Evolutionary conservation across 257 asterid genomes (phyloP).

Genomic region (Petunia secreta): DNA sequence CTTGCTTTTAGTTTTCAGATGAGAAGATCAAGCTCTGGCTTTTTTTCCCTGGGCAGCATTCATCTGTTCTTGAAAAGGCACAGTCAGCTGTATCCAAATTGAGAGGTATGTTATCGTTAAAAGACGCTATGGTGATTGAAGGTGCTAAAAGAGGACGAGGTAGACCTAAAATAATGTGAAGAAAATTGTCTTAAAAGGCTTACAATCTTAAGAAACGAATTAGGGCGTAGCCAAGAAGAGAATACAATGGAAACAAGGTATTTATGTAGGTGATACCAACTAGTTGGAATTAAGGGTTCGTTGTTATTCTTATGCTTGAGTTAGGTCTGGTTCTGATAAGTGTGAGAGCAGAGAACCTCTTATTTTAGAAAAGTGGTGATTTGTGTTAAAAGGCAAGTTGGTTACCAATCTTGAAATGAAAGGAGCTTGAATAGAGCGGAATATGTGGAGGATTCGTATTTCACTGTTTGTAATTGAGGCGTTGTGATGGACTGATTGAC

Average conservation of each 20-base stretch:
- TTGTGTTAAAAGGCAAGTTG: constrained; percentile 4
- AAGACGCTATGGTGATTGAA: constrained; percentile 18
- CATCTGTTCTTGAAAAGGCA: constrained; percentile 83
- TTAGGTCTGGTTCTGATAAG: not conserved
- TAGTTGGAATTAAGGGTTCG: constrained; percentile 10
- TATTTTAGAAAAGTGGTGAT: not conserved
- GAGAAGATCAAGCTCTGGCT: constrained; percentile 99
- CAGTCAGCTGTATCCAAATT: constrained; percentile 72
- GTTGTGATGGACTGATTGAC: constrained; percentile 20
- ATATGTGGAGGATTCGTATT: not conserved
- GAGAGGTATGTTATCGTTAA: constrained; percentile 60
- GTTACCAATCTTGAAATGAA: not conserved
- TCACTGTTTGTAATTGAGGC: constrained; percentile 2
- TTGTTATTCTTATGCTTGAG: not conserved
- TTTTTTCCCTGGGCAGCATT: constrained; percentile 86
- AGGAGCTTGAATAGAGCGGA: not conserved
- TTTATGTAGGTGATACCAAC: constrained; percentile 10
- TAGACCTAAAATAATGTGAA: not conserved
- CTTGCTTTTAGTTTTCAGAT: constrained; percentile 55
- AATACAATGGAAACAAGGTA: constrained; percentile 11
- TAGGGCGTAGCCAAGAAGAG: constrained; percentile 10
- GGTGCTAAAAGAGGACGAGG: constrained; percentile 5
- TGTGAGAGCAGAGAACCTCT: constrained; percentile 1
- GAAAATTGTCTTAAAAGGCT: not conserved
- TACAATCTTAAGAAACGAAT: not conserved